These are phyloP conservation scores for Candida michaelii DNA, from an alignment of 805 yeast genomes.

Conservation along the genomic window DNA sequence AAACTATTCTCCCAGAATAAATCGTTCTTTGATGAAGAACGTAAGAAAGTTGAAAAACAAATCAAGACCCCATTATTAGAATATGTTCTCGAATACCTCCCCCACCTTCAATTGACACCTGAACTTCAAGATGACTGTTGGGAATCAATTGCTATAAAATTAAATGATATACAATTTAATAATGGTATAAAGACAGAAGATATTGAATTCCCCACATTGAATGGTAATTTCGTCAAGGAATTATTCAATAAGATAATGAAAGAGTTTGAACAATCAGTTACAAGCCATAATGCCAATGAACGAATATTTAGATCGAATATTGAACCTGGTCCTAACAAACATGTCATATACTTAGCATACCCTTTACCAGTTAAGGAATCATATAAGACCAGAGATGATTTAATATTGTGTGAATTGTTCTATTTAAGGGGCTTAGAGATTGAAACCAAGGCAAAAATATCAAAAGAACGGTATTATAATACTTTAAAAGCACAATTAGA, in stretches of 20 bases:
- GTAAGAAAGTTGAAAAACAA: slow-evolving; percentile 19
- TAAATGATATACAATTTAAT: slow-evolving; percentile 22
- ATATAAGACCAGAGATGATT: slow-evolving; percentile 15
- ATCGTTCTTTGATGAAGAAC: slow-evolving; percentile 30
- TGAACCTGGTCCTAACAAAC: neutral
- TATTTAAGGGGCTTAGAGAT: slow-evolving; percentile 22
- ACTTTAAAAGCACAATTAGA: slow-evolving; percentile 2
- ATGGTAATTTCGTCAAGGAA: slow-evolving; percentile 25
- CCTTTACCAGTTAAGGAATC: slow-evolving; percentile 17
- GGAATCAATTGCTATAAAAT: slow-evolving; percentile 36
- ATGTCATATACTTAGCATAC: slow-evolving; percentile 13
- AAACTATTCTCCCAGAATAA: slow-evolving; percentile 13
- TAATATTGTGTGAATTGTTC: slow-evolving; percentile 23
- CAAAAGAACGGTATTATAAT: slow-evolving; percentile 7
- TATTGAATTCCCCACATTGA: slow-evolving; percentile 25
- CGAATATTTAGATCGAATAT: slow-evolving; percentile 9
- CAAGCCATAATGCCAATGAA: slow-evolving; percentile 9
- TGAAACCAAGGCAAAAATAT: slow-evolving; percentile 16
- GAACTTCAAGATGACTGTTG: slow-evolving; percentile 27
- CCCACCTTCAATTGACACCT: slow-evolving; percentile 30
- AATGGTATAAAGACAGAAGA: slow-evolving; percentile 13
- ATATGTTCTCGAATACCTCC: slow-evolving; percentile 27
- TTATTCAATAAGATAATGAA: slow-evolving; percentile 18
- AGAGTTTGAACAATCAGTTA: slow-evolving; percentile 13
- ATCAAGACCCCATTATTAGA: slow-evolving; percentile 30